Percentiles rank a stretch among this genome's conserved stretches.
phyloP scores from a whole-genome alignment of 192 early-diverging fungal genomes.

The Dissophora ornata region DNA sequence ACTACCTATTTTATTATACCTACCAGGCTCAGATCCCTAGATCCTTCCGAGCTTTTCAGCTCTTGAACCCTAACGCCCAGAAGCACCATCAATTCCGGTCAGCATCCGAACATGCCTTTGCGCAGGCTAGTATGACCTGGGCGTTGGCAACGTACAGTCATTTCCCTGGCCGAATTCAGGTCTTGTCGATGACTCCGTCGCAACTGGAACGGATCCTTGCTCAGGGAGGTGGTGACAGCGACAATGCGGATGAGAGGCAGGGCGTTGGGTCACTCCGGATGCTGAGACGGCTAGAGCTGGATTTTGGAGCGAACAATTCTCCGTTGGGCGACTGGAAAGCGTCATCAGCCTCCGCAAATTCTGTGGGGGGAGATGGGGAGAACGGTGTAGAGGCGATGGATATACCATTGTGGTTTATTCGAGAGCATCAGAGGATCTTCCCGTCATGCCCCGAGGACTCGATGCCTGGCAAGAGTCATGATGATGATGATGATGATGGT shows the following conservation, averaged over 20 bases:
- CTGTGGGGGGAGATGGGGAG: neutral
- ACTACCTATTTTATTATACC: conserved; percentile 38
- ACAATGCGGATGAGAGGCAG: neutral
- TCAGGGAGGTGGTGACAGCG: neutral
- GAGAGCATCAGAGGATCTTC: conserved; percentile 24
- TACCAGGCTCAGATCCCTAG: conserved; percentile 25
- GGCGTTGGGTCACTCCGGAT: conserved; percentile 7
- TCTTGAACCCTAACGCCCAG: neutral
- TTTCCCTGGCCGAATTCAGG: conserved; percentile 27
- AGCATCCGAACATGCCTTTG: neutral
- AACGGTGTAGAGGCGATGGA: neutral
- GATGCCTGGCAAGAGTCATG: neutral
- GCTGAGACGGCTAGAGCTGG: conserved; percentile 27
- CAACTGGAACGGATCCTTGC: conserved; percentile 11
- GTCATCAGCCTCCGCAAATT: too few species aligned
- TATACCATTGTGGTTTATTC: conserved; percentile 26
- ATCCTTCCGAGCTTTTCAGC: conserved; percentile 7
- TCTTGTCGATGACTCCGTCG: conserved; percentile 26
- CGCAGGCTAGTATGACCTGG: neutral
- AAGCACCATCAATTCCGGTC: too few species aligned
- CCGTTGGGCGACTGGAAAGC: neutral
- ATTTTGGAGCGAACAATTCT: conserved; percentile 6
- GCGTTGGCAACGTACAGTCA: conserved; percentile 6
- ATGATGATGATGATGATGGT: too few species aligned
- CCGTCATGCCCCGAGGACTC: conserved; percentile 1